Conservation (phyloP, 78 protist genomes). For the Tieghemostelium lacteum region DNA sequence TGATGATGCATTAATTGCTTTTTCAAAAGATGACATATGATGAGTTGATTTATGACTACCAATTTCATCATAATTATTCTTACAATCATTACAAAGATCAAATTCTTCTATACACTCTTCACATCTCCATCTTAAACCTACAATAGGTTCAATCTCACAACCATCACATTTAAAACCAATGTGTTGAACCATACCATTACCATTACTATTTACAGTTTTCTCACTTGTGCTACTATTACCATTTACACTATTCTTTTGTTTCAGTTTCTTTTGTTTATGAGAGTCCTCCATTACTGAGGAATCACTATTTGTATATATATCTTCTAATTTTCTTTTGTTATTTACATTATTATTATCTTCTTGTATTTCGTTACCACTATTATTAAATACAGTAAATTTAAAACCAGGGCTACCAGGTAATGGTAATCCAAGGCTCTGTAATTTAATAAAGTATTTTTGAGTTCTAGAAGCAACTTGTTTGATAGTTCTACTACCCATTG, state of each 20-base stretch:
- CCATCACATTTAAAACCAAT: slow-evolving; percentile 76
- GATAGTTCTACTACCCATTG: slow-evolving; percentile 39
- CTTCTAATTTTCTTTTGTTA: background rate
- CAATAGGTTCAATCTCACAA: slow-evolving; percentile 54
- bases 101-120: slow-evolving; percentile 61
- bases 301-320: no score
- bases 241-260: background rate
- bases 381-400: no score
- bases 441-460: slow-evolving; percentile 74
- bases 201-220: background rate
- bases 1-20: background rate
- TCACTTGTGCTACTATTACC: no score
- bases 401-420: slow-evolving; percentile 36
- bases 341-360: background rate
- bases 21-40: slow-evolving; percentile 21
- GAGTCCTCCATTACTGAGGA: background rate
- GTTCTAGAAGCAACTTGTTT: slow-evolving; percentile 79
- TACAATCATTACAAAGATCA: slow-evolving; percentile 53
- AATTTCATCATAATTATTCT: slow-evolving; percentile 37
- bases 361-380: background rate
- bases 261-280: slow-evolving; percentile 3
- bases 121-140: slow-evolving; percentile 62
- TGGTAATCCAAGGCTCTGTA: slow-evolving; percentile 28
- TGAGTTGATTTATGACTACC: slow-evolving; percentile 44
- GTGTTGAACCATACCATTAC: background rate